These are phyloP conservation scores for Citrus maxima DNA, from an alignment of 345 rosid species.

Conservation along the genomic window DNA sequence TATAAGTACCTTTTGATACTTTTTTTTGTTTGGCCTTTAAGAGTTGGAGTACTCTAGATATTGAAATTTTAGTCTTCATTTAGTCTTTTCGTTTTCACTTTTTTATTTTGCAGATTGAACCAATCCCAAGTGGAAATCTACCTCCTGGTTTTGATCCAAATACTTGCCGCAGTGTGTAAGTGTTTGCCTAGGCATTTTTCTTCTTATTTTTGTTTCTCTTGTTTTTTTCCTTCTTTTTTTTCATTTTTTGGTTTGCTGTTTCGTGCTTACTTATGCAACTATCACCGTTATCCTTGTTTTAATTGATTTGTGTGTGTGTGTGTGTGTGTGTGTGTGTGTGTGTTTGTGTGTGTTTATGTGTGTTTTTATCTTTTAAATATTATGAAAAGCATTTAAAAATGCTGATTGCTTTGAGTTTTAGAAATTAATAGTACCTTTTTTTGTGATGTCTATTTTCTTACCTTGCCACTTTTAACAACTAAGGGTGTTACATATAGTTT, in stretches of 20 bases:
- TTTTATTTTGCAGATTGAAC: slow-evolving; percentile 86
- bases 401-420: slow-evolving; percentile 5
- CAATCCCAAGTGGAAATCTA: slow-evolving; percentile 96
- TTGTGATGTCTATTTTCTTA: slow-evolving; percentile 11
- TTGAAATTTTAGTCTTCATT: slow-evolving; percentile 9
- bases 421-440: neutral
- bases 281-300: neutral
- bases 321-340: neutral
- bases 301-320: neutral
- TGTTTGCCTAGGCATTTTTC: slow-evolving; percentile 45
- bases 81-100: slow-evolving; percentile 27
- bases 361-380: neutral
- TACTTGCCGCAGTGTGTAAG: slow-evolving; percentile 99
- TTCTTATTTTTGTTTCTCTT: slow-evolving; percentile 18
- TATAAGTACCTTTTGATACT: neutral
- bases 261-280: slow-evolving; percentile 11
- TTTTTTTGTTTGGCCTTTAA: neutral
- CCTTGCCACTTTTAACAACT: slow-evolving; percentile 9
- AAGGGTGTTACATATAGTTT: slow-evolving; percentile 30
- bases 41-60: slow-evolving; percentile 16
- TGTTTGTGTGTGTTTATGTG: neutral
- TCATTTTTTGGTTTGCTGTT: neutral
- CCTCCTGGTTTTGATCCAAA: slow-evolving; percentile 23
- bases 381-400: neutral
- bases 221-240: neutral